Percentiles rank a stretch among this genome's conserved stretches.
These are phyloP conservation scores for Leersia perrieri DNA, from an alignment of 176 grass and related monocot species.

Conservation along the genomic window DNA sequence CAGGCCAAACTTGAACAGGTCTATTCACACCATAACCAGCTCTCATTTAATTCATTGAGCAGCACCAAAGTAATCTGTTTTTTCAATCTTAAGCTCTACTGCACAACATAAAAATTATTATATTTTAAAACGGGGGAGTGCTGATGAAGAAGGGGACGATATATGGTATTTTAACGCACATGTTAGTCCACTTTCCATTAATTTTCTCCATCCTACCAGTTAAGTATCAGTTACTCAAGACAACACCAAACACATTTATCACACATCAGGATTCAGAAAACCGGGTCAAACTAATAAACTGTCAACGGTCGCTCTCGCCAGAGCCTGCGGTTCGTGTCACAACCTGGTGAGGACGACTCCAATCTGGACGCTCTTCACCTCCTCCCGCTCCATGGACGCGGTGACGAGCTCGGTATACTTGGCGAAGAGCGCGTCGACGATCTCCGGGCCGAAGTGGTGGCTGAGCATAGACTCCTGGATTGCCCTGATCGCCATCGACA, in stretches of 20 bases:
- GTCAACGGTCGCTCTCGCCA: conserved; percentile 5
- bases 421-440: conserved; percentile 69
- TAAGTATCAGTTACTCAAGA: background rate
- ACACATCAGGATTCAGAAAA: background rate
- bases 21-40: too few species aligned
- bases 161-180: background rate
- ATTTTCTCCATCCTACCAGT: background rate
- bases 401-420: conserved; percentile 66
- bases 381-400: conserved; percentile 76
- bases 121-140: too few species aligned
- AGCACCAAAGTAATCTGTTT: too few species aligned
- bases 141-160: background rate
- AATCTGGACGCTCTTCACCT: conserved; percentile 73
- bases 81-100: too few species aligned
- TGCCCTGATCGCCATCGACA: conserved; percentile 78
- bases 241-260: background rate
- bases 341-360: conserved; percentile 66
- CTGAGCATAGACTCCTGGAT: conserved; percentile 94
- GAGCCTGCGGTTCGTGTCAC: conserved; percentile 21
- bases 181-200: background rate
- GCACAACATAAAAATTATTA: too few species aligned
- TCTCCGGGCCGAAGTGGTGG: conserved; percentile 76
- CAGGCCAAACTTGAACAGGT: too few species aligned
- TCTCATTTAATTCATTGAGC: too few species aligned
- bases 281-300: background rate